Percentiles rank a stretch among this genome's conserved stretches.
Conservation (phyloP, 306 rosid genomes). For the Mucuna pruriens region DNA sequence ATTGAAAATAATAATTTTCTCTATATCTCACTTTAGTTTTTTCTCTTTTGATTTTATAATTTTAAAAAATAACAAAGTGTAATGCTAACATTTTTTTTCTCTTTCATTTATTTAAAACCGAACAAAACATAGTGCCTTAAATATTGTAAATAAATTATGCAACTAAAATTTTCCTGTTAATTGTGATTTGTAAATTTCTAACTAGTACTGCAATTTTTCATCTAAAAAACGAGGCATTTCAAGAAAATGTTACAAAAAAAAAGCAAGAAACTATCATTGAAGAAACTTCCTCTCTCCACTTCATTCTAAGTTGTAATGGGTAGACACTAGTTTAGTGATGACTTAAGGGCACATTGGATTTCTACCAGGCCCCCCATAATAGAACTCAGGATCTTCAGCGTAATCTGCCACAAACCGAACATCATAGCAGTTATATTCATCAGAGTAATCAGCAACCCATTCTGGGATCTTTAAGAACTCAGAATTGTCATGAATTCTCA, state of each 20-base stretch:
- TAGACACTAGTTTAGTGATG: neutral
- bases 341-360: conserved; percentile 55
- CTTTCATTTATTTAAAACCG: too few relatives aligned
- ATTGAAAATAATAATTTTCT: too few relatives aligned
- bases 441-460: conserved; percentile 37
- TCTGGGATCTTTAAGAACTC: conserved; percentile 51
- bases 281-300: neutral
- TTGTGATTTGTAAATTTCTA: neutral
- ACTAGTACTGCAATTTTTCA: neutral
- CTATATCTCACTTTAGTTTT: too few relatives aligned
- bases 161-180: neutral
- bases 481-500: conserved; percentile 67
- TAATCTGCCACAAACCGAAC: conserved; percentile 42
- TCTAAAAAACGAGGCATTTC: neutral
- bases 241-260: too few relatives aligned
- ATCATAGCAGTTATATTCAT: conserved; percentile 62
- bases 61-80: too few relatives aligned
- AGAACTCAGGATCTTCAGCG: conserved; percentile 61
- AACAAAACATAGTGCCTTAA: neutral
- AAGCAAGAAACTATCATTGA: conserved; percentile 1
- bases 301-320: neutral
- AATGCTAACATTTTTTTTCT: too few relatives aligned
- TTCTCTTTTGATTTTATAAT: too few relatives aligned
- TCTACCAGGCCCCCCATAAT: conserved; percentile 75
- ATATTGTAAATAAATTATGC: neutral